These are phyloP conservation scores for Antrodiella citrinella DNA, from an alignment of 768 basidiomycete genomes.

Conservation along the genomic window DNA sequence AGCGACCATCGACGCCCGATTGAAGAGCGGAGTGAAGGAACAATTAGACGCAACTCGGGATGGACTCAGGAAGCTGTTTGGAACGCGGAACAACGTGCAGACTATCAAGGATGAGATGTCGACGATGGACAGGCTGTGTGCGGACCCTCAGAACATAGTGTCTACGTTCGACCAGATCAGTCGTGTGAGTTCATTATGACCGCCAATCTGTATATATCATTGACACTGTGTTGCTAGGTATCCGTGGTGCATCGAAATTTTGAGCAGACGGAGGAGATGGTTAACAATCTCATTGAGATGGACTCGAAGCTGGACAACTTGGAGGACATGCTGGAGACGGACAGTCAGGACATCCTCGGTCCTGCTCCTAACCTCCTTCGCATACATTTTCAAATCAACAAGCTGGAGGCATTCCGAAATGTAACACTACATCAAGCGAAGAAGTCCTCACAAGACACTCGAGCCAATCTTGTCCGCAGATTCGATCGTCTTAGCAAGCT, in stretches of 20 bases:
- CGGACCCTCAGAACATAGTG: slow-evolving; percentile 68
- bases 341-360: slow-evolving; percentile 72
- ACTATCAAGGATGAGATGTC: slow-evolving; percentile 82
- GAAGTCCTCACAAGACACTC: slow-evolving; percentile 58
- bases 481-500: slow-evolving; percentile 82
- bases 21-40: slow-evolving; percentile 87
- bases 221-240: slow-evolving; percentile 44
- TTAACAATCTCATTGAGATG: slow-evolving; percentile 91
- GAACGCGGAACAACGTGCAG: slow-evolving; percentile 72
- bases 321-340: slow-evolving; percentile 67
- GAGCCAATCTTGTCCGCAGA: slow-evolving; percentile 62
- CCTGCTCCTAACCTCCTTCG: slow-evolving; percentile 83
- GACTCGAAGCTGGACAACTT: slow-evolving; percentile 73
- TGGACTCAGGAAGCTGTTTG: slow-evolving; percentile 73
- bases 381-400: slow-evolving; percentile 87
- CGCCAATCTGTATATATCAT: not conserved
- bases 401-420: slow-evolving; percentile 90
- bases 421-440: slow-evolving; percentile 94
- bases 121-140: slow-evolving; percentile 65
- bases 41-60: slow-evolving; percentile 88
- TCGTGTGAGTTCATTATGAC: slow-evolving; percentile 46
- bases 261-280: slow-evolving; percentile 91
- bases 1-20: slow-evolving; percentile 82
- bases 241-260: slow-evolving; percentile 95
- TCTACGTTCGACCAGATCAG: slow-evolving; percentile 94